Evolutionary conservation across 306 rosid genomes (phyloP).

Genomic region (Trifolium repens): DNA sequence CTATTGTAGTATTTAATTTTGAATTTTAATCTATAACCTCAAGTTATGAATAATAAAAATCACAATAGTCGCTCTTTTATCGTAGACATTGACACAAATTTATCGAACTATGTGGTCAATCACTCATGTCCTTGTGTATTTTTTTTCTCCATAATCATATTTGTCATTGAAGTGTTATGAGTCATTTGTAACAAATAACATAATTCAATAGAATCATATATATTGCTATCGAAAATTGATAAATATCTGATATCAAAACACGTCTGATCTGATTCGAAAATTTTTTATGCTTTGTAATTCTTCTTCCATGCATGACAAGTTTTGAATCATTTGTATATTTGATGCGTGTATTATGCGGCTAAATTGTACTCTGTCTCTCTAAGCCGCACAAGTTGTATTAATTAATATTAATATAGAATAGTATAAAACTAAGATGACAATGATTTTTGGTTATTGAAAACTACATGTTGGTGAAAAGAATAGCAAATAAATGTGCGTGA

Average conservation of each 20-base stretch:
- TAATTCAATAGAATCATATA: too few species aligned
- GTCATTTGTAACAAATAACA: too few species aligned
- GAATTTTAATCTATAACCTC: neutral
- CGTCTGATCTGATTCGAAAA: too few species aligned
- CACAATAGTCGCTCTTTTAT: neutral
- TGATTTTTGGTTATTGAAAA: conserved; percentile 14
- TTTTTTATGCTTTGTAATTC: too few species aligned
- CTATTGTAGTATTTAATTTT: too few species aligned
- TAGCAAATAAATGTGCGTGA: conserved; percentile 23
- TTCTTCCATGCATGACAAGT: neutral
- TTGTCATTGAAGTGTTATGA: too few species aligned
- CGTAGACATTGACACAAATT: neutral
- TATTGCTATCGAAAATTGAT: too few species aligned
- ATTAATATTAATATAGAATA: neutral
- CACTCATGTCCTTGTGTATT: neutral
- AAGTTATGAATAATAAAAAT: neutral
- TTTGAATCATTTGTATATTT: neutral
- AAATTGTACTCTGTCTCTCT: neutral
- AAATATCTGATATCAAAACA: too few species aligned
- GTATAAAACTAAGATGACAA: neutral
- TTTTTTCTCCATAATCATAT: too few species aligned
- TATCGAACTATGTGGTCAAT: neutral
- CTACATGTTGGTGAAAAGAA: conserved; percentile 22
- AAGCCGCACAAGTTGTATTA: conserved; percentile 11
- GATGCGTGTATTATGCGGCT: neutral